A percentile compares a stretch with the other conserved stretches of the same genome.
Conservation (phyloP, 305 asterid genomes). For the Solanum aculeatissimum region DNA sequence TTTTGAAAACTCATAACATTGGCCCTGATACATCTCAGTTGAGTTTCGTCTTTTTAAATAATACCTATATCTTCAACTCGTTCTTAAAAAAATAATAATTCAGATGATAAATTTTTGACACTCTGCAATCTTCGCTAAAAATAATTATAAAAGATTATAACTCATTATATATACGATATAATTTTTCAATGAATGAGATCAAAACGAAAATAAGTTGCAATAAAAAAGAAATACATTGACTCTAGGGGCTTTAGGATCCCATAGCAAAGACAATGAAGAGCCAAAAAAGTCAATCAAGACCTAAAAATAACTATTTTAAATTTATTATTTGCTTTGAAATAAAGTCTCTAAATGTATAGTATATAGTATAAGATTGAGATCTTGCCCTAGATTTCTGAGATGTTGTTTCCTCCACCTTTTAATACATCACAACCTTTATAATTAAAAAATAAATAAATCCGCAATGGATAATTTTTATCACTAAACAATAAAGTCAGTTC, state of each 20-base stretch:
- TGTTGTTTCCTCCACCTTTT: background rate
- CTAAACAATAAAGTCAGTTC: background rate
- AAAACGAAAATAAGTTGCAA: background rate
- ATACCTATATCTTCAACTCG: background rate
- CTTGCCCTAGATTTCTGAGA: background rate
- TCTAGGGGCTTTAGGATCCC: background rate
- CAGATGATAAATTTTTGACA: background rate
- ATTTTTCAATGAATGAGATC: background rate
- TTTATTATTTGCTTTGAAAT: background rate
- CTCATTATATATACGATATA: background rate
- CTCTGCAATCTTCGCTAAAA: background rate
- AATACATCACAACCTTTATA: background rate
- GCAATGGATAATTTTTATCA: background rate
- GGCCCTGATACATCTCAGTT: background rate
- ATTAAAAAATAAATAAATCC: background rate
- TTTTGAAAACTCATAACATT: background rate
- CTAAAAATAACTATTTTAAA: background rate
- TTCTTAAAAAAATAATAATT: background rate
- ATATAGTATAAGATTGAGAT: background rate
- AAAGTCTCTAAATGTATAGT: background rate
- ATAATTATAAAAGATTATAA: background rate
- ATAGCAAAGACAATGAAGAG: background rate
- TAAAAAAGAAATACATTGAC: background rate
- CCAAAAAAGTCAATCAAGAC: background rate
- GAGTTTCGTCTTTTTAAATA: background rate